Evolutionary conservation across 441 rosid genomes (phyloP), one percentile per base, ranked within the genome.

Genomic region (Populus hybrid): DNA sequence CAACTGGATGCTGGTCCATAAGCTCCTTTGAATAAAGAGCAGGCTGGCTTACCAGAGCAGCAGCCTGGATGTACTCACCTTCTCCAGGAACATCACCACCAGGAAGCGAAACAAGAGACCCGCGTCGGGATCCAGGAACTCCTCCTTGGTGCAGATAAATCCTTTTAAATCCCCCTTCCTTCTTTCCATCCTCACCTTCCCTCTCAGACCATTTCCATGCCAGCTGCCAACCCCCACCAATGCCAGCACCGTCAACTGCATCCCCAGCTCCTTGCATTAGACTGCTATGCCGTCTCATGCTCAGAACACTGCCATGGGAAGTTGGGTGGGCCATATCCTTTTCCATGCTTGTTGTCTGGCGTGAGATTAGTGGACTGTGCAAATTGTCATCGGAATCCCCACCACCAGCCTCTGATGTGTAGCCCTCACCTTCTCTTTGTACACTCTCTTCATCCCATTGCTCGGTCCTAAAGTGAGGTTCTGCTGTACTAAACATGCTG

Each of bases 161-260:
- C 81, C 98, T 87, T 79, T 92, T 88, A 75, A 92, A 94, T 18
- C 89, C 96, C 14, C 98, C 97, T 84, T 91, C 97, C 85, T 94
- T 94, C 79, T 87, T 85, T 57, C 98, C 97, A 9, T 85, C 91
- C 53, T 79, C 83, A 6, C 90, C 92, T 78, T 87, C 94, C 80
- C 83, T 89, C 74, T 92, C 97, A 38, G 94, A 75, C 96, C 97
- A 92, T 83, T 94, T 88, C 98, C 97, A 96, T 19, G 99, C 98
- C 78, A 96, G 82, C 84, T 96, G 99, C 99, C 99, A 96, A 36
- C 98, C 98, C 24, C 98, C 98, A 70, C 99, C 99, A 75, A 94
- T 94, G 69, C 91, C 98, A 84, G 88, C 81, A 69, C 89, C 82
- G 46, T 92, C 84, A 5, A 81, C 83, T 11, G 89, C 83, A 34